phyloP scores from a whole-genome alignment of 73 alveolate genomes.

The Paramecium bursaria region DNA sequence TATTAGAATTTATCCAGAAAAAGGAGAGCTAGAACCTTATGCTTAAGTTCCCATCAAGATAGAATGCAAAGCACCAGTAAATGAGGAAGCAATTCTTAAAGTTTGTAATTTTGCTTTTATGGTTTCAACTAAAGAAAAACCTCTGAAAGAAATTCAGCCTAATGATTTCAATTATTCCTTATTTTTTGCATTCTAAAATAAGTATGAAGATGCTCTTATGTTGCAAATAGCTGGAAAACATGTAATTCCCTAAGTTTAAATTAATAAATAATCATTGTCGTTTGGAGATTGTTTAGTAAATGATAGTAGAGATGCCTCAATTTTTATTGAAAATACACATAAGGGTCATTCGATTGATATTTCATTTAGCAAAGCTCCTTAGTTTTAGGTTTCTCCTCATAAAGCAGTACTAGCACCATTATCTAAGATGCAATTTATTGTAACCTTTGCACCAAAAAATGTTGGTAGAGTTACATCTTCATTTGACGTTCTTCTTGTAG shows the following conservation, averaged over 20 bases:
- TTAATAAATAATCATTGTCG: constrained; percentile 51
- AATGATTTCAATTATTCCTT: constrained; percentile 63
- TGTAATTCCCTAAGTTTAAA: constrained; percentile 52
- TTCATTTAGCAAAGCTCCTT: constrained; percentile 53
- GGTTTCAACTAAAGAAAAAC: constrained; percentile 1
- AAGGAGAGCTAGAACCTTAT: constrained; percentile 63
- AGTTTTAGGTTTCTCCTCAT: constrained; percentile 56
- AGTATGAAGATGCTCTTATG: constrained; percentile 49
- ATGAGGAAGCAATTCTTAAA: neutral
- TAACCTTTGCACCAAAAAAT: constrained; percentile 62
- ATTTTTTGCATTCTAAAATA: constrained; percentile 62
- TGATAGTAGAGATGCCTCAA: constrained; percentile 60
- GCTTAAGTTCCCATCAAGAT: constrained; percentile 55
- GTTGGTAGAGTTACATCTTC: constrained; percentile 63
- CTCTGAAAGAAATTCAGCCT: constrained; percentile 4
- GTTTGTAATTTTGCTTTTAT: constrained; percentile 41
- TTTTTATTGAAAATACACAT: constrained; percentile 66
- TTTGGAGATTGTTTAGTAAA: constrained; percentile 68
- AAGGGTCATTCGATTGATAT: constrained; percentile 36
- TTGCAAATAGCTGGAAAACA: constrained; percentile 48
- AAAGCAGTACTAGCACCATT: constrained; percentile 39
- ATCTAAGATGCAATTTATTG: constrained; percentile 26
- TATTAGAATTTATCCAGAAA: constrained; percentile 58
- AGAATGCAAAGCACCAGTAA: constrained; percentile 14
- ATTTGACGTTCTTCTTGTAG: constrained; percentile 16